Evolutionary conservation across 2,329 filamentous ascomycete species (phyloP).

Genomic region (Colletotrichum simmondsii): DNA sequence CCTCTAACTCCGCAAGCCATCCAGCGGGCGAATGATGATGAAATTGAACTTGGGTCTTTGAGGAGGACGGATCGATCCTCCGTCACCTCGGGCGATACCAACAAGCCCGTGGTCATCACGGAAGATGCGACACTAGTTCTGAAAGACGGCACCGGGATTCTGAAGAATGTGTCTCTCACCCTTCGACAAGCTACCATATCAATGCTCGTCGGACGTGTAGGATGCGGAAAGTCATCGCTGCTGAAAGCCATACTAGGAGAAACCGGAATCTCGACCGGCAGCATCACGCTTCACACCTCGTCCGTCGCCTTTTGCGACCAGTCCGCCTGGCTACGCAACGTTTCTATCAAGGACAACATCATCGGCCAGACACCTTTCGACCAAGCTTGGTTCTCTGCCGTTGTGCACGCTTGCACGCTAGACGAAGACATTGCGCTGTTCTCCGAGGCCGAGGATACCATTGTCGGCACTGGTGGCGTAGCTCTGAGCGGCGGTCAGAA

Average conservation of each 20-base stretch:
- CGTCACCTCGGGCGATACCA: background rate
- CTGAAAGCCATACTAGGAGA: slow-evolving; percentile 52
- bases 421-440: slow-evolving; percentile 46
- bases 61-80: background rate
- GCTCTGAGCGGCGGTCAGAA: slow-evolving; percentile 57
- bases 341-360: slow-evolving; percentile 51
- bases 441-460: slow-evolving; percentile 45
- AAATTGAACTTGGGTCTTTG: slow-evolving; percentile 3
- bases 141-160: slow-evolving; percentile 33
- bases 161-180: slow-evolving; percentile 40
- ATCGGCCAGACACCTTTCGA: slow-evolving; percentile 43
- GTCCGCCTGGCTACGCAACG: slow-evolving; percentile 55
- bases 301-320: slow-evolving; percentile 56
- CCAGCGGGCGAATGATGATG: background rate
- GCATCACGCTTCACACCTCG: slow-evolving; percentile 21
- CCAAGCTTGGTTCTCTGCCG: slow-evolving; percentile 41
- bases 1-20: slow-evolving; percentile 31
- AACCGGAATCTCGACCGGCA: slow-evolving; percentile 38
- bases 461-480: slow-evolving; percentile 54
- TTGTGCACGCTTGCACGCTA: slow-evolving; percentile 48
- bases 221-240: slow-evolving; percentile 55
- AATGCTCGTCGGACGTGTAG: slow-evolving; percentile 53
- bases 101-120: slow-evolving; percentile 4
- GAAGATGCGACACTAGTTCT: slow-evolving; percentile 34
- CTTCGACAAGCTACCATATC: slow-evolving; percentile 40